Percentiles rank a stretch among this genome's conserved stretches.
Evolutionary conservation across 108 stramenopile species (phyloP).

Genomic region (Skeletonema tropicum): DNA sequence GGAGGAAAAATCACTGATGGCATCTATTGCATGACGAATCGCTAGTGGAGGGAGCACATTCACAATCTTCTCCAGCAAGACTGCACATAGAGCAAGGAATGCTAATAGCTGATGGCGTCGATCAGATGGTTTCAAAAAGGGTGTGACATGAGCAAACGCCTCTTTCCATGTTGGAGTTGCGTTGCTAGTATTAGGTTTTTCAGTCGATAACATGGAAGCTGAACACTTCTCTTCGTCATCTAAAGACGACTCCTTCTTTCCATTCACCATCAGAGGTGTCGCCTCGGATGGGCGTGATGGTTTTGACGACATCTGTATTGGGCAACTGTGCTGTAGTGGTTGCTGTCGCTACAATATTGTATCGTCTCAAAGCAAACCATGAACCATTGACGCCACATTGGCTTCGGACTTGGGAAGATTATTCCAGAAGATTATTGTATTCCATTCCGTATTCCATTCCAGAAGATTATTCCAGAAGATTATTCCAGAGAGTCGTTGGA

Average conservation of each 20-base stretch:
- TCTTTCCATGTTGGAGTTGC: conserved; percentile 34
- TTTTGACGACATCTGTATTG: background rate
- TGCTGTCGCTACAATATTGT: no score
- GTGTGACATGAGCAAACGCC: conserved; percentile 28
- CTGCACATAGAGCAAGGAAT: conserved; percentile 30
- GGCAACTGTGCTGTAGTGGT: no score
- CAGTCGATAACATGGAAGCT: background rate
- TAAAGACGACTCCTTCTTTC: background rate
- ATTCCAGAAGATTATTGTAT: no score
- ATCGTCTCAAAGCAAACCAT: no score
- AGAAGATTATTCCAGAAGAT: no score
- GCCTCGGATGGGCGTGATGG: conserved; percentile 3
- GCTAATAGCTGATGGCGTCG: conserved; percentile 30
- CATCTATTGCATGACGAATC: conserved; percentile 51
- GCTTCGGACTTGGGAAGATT: no score
- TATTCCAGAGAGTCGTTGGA: no score
- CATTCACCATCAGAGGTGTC: conserved; percentile 15
- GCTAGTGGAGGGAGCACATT: conserved; percentile 51
- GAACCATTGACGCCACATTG: no score
- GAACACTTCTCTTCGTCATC: conserved; percentile 11
- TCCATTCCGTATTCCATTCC: no score
- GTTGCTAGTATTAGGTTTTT: background rate
- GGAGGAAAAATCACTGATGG: conserved; percentile 29
- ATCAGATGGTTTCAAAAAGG: conserved; percentile 41
- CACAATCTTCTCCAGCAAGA: conserved; percentile 47